Percentiles rank a stretch among this genome's conserved stretches.
These are phyloP conservation scores for Collybia nuda DNA, from an alignment of 768 basidiomycete genomes.

Conservation along the genomic window DNA sequence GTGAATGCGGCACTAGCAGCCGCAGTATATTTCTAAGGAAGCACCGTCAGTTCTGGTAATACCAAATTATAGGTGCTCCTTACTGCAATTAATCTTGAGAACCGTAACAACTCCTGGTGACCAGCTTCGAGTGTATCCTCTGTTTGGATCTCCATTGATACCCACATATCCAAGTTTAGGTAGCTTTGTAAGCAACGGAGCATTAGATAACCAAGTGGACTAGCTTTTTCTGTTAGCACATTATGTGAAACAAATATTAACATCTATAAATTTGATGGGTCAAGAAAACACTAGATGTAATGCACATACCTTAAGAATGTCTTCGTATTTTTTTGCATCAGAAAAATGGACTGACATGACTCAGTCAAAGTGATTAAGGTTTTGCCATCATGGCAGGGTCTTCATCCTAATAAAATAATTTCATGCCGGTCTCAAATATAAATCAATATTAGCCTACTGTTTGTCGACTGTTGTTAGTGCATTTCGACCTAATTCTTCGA, in stretches of 20 bases:
- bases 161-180: conserved; percentile 24
- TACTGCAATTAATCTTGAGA: neutral
- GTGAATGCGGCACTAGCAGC: too few relatives aligned
- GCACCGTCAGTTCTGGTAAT: too few relatives aligned
- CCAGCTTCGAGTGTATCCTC: conserved; percentile 25
- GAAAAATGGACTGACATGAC: conserved; percentile 21
- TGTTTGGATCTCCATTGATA: conserved; percentile 30
- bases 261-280: too few relatives aligned
- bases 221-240: conserved; percentile 7
- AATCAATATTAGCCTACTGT: too few relatives aligned
- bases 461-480: neutral
- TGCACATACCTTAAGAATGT: conserved; percentile 34
- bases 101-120: neutral
- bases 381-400: conserved; percentile 27
- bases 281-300: too few relatives aligned
- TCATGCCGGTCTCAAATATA: too few relatives aligned
- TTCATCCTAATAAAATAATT: conserved; percentile 10
- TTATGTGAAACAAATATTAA: conserved; percentile 17
- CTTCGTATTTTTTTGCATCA: conserved; percentile 29
- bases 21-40: too few relatives aligned
- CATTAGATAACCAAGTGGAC: conserved; percentile 21
- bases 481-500: neutral
- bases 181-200: conserved; percentile 24
- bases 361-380: conserved; percentile 27
- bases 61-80: too few relatives aligned